Conservation (phyloP, 257 asterid genomes). For the Solanum etuberosum region DNA sequence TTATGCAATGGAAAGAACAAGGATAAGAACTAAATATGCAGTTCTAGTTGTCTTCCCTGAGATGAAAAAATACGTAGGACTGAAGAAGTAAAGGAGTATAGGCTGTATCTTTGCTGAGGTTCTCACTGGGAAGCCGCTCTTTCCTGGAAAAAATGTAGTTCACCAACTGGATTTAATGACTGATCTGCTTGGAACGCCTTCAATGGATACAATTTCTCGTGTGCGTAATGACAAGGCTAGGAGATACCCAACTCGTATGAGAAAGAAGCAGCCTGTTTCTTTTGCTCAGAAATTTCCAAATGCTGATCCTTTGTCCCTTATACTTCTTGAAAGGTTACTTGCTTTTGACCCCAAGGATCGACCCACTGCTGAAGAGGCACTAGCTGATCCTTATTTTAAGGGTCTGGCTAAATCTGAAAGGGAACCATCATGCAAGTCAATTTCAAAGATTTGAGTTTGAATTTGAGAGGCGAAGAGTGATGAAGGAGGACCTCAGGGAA, state of each 20-base stretch:
- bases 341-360: constrained; percentile 91
- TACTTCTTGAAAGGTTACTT: constrained; percentile 60
- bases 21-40: neutral
- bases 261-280: constrained; percentile 66
- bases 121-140: constrained; percentile 73
- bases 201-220: constrained; percentile 65
- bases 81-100: constrained; percentile 69
- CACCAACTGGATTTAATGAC: constrained; percentile 89
- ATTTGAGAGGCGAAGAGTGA: constrained; percentile 79
- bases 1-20: neutral
- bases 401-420: constrained; percentile 70
- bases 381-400: constrained; percentile 77
- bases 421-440: constrained; percentile 74
- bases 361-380: constrained; percentile 81
- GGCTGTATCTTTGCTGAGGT: constrained; percentile 96
- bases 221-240: constrained; percentile 88
- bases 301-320: constrained; percentile 68
- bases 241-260: constrained; percentile 68
- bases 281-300: constrained; percentile 67
- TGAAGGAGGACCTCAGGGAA: constrained; percentile 71
- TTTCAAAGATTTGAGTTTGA: constrained; percentile 76
- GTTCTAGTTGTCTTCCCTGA: neutral
- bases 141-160: constrained; percentile 87
- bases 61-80: neutral
- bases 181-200: constrained; percentile 87